phyloP scores from a whole-genome alignment of 2,329 filamentous ascomycete genomes.

The Parastagonospora avenae region DNA sequence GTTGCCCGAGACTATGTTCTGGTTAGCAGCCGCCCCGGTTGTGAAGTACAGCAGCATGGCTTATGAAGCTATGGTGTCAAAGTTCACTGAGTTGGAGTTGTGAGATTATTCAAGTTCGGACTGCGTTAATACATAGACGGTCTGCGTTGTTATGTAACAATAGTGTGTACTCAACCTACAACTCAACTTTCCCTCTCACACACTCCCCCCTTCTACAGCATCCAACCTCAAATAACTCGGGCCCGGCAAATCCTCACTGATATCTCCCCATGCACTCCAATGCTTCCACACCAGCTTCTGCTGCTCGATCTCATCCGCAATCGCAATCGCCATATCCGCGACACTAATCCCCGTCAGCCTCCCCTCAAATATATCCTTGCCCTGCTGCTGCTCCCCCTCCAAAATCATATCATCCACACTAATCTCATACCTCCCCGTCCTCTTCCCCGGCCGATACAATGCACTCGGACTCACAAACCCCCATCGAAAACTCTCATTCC shows the following conservation, averaged over 20 bases:
- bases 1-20: constrained; percentile 34
- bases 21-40: constrained; percentile 15
- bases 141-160: neutral
- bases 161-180: neutral
- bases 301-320: constrained; percentile 41
- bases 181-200: neutral
- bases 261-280: constrained; percentile 40
- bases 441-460: constrained; percentile 39
- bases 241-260: constrained; percentile 33
- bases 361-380: constrained; percentile 34
- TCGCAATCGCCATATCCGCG: constrained; percentile 42
- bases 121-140: too few species aligned
- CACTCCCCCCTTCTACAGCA: constrained; percentile 21
- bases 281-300: constrained; percentile 35
- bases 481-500: constrained; percentile 40
- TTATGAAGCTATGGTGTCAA: constrained; percentile 13
- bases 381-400: constrained; percentile 26
- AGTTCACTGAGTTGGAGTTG: constrained; percentile 4
- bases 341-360: constrained; percentile 41
- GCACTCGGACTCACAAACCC: constrained; percentile 41
- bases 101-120: too few species aligned
- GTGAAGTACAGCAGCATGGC: constrained; percentile 6
- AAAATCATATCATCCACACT: constrained; percentile 41
- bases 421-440: constrained; percentile 41
- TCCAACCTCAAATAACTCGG: constrained; percentile 32